Conservation (phyloP, 331 rosid species). For the Spiraea crenata region DNA sequence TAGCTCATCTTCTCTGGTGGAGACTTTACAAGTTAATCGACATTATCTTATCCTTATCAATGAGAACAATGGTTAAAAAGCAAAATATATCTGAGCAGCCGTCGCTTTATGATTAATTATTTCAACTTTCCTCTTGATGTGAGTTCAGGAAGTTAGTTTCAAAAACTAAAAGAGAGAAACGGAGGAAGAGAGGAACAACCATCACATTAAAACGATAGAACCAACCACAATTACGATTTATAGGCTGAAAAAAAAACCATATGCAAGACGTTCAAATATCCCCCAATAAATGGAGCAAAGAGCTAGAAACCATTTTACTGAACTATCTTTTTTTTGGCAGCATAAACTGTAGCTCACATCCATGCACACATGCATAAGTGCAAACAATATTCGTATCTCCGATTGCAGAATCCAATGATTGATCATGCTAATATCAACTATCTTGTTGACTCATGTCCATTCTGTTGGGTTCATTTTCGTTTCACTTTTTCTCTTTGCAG, state of each 20-base stretch:
- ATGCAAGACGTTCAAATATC: background rate
- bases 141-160: background rate
- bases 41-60: background rate
- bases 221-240: background rate
- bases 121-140: background rate
- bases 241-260: background rate
- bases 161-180: background rate
- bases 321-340: background rate
- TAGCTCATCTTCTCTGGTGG: slow-evolving; percentile 32
- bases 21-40: background rate
- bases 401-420: background rate
- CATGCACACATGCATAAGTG: background rate
- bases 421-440: background rate
- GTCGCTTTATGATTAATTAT: background rate
- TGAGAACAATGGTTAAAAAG: background rate
- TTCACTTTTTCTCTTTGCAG: slow-evolving; percentile 40
- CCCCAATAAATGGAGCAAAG: background rate
- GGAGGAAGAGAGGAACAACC: background rate
- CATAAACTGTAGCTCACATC: background rate
- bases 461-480: background rate
- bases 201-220: background rate
- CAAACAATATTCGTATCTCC: background rate
- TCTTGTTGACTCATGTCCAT: background rate
- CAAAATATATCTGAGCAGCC: background rate
- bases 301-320: background rate